Base-by-base conservation (phyloP, 2,329 filamentous ascomycete species). In the Xylariaceae sp. region DNA sequence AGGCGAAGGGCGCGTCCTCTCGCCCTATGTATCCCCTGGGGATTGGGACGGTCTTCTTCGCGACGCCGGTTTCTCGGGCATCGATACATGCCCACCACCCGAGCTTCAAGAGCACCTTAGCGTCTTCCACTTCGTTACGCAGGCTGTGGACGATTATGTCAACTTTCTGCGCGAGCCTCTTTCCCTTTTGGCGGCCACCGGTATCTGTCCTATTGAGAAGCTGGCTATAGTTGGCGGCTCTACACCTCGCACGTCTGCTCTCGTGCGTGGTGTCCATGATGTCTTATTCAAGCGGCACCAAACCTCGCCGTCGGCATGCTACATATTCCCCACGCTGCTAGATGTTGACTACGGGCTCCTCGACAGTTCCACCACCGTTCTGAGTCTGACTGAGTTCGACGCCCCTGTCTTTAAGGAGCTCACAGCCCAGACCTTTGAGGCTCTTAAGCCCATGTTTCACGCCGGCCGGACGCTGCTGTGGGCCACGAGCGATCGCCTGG, bases 1-100 rank as follows among this genome's bases (percentile, higher is more conserved):
- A 62, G 67, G 44, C 53, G 64, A 42, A 18, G 60, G 64, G 19
- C 61, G 69, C 6, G 53, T 42, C 18, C 36, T 56, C 13, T 47
- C 51, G 6, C 64, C 66, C 2, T 43, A 47, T 45, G 54, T 57
- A 28, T 54, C 28, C n/a, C 14, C 31, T 50, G 17, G 28, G 9
- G 14, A 54, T 43, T 58, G 56, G 56, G 45, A 60, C 33, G 6
- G 33, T 2, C 28, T 52, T 1, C 48, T 60, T n/a, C 34, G 38
- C 1, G n/a, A 39, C 12, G 16, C 51, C 11, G 56, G 56, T 6
- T 60, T 58, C 19, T 53, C 53, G 2, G 58, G 58, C 2, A 33
- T 52, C 12, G 54, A 57, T 33, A 9, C 17, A 17, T 9, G 18
- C 33, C 12, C 22, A 10, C 48, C 51, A 18, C 28, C 42, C 22